Base-by-base conservation (phyloP, 129 eudicot species). In the Sambucus nigra region DNA sequence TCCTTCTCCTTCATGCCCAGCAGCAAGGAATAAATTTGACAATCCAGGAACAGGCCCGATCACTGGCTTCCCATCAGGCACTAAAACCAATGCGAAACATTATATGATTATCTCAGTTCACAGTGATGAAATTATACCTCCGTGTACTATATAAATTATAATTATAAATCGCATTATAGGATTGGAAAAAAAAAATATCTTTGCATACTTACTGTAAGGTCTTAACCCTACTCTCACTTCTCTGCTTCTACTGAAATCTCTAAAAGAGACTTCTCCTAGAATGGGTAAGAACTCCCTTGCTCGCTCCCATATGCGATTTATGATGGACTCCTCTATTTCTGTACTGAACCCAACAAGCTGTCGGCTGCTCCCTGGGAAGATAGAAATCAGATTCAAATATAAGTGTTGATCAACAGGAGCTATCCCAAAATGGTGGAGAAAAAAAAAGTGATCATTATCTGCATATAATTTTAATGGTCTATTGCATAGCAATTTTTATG, bases 1-100 rank as follows among this genome's bases (percentile, higher is more conserved):
- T 47, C 99, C 99, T 78, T 78, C 94, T 55, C 99, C 99, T 75
- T 92, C 99, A 75, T 92, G 99, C 22, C 99, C 99, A 17, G 91
- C 84, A n/a, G 99, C 96, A 68, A 86, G 53, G 59, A 67, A 86
- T 24, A 80, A 69, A 51, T 82, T 92, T 55, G 99, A 59, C 45
- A 73, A 49, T 18, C 84, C 80, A 55, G 99, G 96, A 67, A 92
- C 76, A 25, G 82, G 91, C 25, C 94, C 91, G 72, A 92, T 92
- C 69, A 80, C 79, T 33, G 99, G 99, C 64, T 82, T 92, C 67
- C 96, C 96, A 65, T 72, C 91, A 28, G 94, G 87, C 94, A 92
- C 99, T 92, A 61, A 32, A 71, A 61, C 35, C 48, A 54, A 19
- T 18, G 33, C 45, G 27, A 35, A 42, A 32, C 22, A 27, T 12